A percentile compares a stretch with the other conserved stretches of the same genome.
Conservation (phyloP, 2,329 filamentous ascomycete species). For the Colletotrichum euphorbiae region DNA sequence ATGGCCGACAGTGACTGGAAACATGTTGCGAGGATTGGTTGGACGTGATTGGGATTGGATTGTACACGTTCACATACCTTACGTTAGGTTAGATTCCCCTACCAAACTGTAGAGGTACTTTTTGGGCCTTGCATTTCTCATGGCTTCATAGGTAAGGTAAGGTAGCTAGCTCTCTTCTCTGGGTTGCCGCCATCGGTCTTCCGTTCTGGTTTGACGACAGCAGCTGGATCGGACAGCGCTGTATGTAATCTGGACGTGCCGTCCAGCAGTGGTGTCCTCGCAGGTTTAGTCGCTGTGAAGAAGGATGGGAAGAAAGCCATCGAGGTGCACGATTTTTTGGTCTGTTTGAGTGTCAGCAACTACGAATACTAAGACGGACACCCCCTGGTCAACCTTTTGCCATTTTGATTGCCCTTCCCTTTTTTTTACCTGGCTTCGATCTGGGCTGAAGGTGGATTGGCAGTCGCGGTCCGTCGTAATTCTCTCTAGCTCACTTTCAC, state of each 20-base stretch:
- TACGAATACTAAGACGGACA: slow-evolving; percentile 32
- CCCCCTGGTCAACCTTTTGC: slow-evolving; percentile 31
- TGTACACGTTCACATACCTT: slow-evolving; percentile 26
- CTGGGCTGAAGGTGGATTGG: slow-evolving; percentile 22
- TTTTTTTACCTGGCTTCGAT: slow-evolving; percentile 30
- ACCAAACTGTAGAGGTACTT: slow-evolving; percentile 11
- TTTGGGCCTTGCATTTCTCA: background rate
- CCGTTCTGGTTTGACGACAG: background rate
- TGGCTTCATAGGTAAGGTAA: too few relatives aligned
- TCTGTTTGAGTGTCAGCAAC: slow-evolving; percentile 27
- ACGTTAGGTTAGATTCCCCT: slow-evolving; percentile 1
- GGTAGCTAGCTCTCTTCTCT: background rate
- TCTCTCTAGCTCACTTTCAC: background rate
- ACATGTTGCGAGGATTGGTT: slow-evolving; percentile 22
- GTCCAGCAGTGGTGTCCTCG: too few relatives aligned
- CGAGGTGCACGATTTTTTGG: slow-evolving; percentile 9
- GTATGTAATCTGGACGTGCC: too few relatives aligned
- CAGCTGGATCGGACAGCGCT: too few relatives aligned
- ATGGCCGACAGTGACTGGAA: slow-evolving; percentile 19
- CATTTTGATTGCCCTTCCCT: slow-evolving; percentile 33
- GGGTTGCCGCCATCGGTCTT: background rate
- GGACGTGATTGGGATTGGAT: slow-evolving; percentile 20
- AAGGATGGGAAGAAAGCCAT: background rate
- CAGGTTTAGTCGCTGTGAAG: background rate
- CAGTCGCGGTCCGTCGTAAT: background rate